Percentiles rank a stretch among this genome's conserved stretches.
These are phyloP conservation scores for Kandelia obovata DNA, from an alignment of 345 rosid species.

Conservation along the genomic window DNA sequence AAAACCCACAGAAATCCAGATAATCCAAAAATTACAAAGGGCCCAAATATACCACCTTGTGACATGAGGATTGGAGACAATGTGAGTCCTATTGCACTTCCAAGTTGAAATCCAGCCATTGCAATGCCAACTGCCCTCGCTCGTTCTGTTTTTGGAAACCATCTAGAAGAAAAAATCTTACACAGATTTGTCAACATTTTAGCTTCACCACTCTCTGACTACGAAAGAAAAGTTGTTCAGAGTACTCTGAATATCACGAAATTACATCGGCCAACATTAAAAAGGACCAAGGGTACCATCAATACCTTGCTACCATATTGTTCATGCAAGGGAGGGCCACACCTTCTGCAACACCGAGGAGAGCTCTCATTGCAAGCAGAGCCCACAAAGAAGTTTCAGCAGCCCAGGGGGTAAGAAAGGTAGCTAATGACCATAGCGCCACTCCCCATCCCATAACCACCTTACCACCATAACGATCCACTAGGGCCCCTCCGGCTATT, in stretches of 20 bases:
- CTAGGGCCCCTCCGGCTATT: slow-evolving; percentile 83
- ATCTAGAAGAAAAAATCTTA: slow-evolving; percentile 51
- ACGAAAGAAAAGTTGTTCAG: slow-evolving; percentile 7
- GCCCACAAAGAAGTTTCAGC: slow-evolving; percentile 77
- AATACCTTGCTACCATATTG: slow-evolving; percentile 92
- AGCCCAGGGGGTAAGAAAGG: slow-evolving; percentile 95
- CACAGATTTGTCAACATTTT: slow-evolving; percentile 32
- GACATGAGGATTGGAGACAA: slow-evolving; percentile 93
- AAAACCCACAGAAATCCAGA: slow-evolving; percentile 94
- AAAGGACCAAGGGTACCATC: slow-evolving; percentile 14
- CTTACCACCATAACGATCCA: slow-evolving; percentile 91
- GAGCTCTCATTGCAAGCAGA: slow-evolving; percentile 64
- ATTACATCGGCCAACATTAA: slow-evolving; percentile 12
- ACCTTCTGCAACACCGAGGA: slow-evolving; percentile 95
- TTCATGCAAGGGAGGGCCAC: slow-evolving; percentile 99
- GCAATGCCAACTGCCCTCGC: slow-evolving; percentile 92
- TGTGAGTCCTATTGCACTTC: slow-evolving; percentile 79
- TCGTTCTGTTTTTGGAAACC: slow-evolving; percentile 94
- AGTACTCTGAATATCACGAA: slow-evolving; percentile 5
- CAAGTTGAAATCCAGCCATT: slow-evolving; percentile 95
- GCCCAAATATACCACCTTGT: slow-evolving; percentile 82
- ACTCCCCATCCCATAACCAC: slow-evolving; percentile 94
- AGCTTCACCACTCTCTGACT: slow-evolving; percentile 18
- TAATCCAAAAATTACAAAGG: slow-evolving; percentile 85
- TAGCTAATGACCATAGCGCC: slow-evolving; percentile 85